Conservation (phyloP, 768 basidiomycete species). For the Cyclocybe cylindracea region DNA sequence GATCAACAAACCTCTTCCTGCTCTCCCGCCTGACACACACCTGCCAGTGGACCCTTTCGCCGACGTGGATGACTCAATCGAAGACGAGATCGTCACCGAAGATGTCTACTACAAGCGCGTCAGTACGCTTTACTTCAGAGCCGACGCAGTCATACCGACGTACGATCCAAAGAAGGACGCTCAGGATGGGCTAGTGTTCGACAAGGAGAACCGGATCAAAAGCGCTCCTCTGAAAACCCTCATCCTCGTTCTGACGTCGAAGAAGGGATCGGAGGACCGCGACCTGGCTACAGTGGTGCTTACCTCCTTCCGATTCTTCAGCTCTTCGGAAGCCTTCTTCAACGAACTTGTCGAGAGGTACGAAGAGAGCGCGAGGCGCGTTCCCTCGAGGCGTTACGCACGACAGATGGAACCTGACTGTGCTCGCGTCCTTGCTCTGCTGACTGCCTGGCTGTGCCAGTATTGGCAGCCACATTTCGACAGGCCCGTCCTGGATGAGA, state of each 20-base stretch:
- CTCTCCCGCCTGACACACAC: too few relatives aligned
- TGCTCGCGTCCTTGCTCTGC: too few relatives aligned
- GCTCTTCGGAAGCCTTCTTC: conserved; percentile 47
- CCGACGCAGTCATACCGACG: too few relatives aligned
- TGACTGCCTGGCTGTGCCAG: conserved; percentile 10
- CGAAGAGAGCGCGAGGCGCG: conserved; percentile 26
- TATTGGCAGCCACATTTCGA: conserved; percentile 61
- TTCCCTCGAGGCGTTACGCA: conserved; percentile 31
- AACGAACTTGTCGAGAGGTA: conserved; percentile 46
- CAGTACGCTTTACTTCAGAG: too few relatives aligned
- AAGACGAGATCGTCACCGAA: too few relatives aligned
- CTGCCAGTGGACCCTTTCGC: too few relatives aligned
- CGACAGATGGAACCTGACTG: conserved; percentile 15
- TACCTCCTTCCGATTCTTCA: conserved; percentile 70
- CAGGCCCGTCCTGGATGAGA: conserved; percentile 30
- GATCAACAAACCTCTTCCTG: too few relatives aligned
- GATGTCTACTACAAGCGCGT: too few relatives aligned
- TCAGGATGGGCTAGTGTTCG: conserved; percentile 1
- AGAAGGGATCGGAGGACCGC: conserved; percentile 36
- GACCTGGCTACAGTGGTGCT: conserved; percentile 59
- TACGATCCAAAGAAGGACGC: too few relatives aligned
- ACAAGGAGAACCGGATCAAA: conserved; percentile 19
- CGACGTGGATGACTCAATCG: too few relatives aligned
- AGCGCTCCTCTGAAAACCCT: conserved; percentile 39
- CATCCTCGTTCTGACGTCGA: conserved; percentile 45